These are phyloP conservation scores for Allium cepa DNA, from an alignment of 106 monocot genomes.

Conservation along the genomic window DNA sequence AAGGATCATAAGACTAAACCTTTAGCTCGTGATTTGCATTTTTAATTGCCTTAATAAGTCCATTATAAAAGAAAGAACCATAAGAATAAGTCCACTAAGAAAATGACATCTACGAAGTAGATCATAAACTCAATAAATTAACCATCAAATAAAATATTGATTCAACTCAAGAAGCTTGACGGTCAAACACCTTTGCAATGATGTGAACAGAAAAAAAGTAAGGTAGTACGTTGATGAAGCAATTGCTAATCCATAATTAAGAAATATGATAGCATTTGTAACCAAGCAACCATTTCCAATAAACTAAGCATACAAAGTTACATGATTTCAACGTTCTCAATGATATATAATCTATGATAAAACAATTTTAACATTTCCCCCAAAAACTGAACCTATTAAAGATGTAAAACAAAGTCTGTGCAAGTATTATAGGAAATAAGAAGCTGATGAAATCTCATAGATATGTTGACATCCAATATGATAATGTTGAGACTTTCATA, in stretches of 20 bases:
- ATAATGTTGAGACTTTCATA: conserved; percentile 65
- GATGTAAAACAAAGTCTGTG: conserved; percentile 62
- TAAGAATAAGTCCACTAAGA: conserved; percentile 76
- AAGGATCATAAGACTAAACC: conserved; percentile 19
- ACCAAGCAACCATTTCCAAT: conserved; percentile 62
- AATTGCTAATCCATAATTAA: conserved; percentile 77
- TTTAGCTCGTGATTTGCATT: conserved; percentile 58
- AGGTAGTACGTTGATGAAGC: conserved; percentile 85
- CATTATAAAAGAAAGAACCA: conserved; percentile 91
- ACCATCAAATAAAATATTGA: too few relatives aligned
- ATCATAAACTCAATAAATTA: too few relatives aligned
- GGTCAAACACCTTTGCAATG: conserved; percentile 63
- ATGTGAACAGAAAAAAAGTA: conserved; percentile 85
- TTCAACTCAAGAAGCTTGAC: not conserved
- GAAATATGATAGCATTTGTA: conserved; percentile 59
- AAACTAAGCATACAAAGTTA: conserved; percentile 53
- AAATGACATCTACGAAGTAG: conserved; percentile 70
- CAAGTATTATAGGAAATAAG: conserved; percentile 69
- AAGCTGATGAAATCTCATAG: conserved; percentile 93
- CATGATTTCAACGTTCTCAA: not conserved
- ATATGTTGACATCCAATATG: conserved; percentile 89
- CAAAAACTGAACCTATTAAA: conserved; percentile 37
- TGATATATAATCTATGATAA: too few relatives aligned
- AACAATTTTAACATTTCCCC: too few relatives aligned
- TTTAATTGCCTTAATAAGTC: conserved; percentile 63